Evolutionary conservation across 2,329 filamentous ascomycete genomes (phyloP).

Genomic region (Pestalotiopsis sp.): DNA sequence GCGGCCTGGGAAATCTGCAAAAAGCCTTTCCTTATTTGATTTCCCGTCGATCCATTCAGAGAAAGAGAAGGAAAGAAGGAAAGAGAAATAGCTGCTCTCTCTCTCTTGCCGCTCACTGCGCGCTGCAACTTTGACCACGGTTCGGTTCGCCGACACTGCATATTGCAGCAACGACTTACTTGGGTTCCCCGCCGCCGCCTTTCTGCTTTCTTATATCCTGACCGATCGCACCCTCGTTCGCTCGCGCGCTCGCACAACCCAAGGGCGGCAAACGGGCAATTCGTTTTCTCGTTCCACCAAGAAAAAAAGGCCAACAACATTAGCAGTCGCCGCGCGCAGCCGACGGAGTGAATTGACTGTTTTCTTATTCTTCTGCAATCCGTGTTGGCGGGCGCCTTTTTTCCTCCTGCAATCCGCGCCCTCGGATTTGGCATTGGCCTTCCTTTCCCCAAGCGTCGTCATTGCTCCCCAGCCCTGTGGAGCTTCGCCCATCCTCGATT

Average conservation of each 20-base stretch:
- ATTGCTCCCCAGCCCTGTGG: neutral
- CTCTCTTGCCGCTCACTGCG: neutral
- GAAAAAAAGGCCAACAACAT: neutral
- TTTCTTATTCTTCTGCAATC: neutral
- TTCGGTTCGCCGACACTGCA: neutral
- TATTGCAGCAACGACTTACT: neutral
- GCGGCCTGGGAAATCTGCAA: neutral
- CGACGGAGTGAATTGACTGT: neutral
- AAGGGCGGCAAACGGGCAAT: neutral
- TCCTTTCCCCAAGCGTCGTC: neutral
- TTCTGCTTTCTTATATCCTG: slow-evolving; percentile 2
- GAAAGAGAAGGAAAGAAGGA: neutral
- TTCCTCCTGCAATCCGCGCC: neutral
- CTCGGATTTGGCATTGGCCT: neutral
- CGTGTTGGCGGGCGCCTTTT: neutral
- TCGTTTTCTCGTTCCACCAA: neutral
- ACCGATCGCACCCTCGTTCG: neutral
- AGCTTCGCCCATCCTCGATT: neutral
- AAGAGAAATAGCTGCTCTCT: neutral
- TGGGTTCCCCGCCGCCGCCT: neutral
- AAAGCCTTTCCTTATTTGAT: neutral
- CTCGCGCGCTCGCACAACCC: too few species aligned
- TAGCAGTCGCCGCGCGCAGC: neutral
- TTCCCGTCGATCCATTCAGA: neutral
- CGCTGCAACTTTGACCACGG: neutral